phyloP scores from a whole-genome alignment of 2,329 filamentous ascomycete genomes.

The Alternaria rosae region DNA sequence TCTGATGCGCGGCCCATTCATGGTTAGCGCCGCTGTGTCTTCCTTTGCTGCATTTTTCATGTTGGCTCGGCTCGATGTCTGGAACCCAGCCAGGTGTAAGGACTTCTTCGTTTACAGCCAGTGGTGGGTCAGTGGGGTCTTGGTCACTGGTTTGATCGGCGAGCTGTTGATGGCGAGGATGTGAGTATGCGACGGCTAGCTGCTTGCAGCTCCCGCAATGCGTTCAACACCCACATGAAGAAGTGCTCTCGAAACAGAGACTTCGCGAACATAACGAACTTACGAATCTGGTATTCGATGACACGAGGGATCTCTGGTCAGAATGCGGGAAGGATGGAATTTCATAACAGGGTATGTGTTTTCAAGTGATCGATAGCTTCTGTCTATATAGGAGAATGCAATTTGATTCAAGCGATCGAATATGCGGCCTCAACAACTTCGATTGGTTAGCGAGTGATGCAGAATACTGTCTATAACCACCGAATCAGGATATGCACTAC shows the following conservation, averaged over 20 bases:
- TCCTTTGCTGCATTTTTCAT: slow-evolving; percentile 1
- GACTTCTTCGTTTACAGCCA: slow-evolving; percentile 8
- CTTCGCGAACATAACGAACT: background rate
- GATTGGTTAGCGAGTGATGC: background rate
- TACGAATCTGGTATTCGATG: background rate
- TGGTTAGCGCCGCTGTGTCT: background rate
- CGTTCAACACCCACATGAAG: background rate
- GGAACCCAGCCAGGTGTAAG: background rate
- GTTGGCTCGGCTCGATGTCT: slow-evolving; percentile 1
- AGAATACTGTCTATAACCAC: background rate
- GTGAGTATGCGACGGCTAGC: background rate
- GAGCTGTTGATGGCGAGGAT: slow-evolving; percentile 4
- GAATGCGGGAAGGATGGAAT: background rate
- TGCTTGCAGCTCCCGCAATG: background rate
- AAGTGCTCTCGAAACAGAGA: background rate
- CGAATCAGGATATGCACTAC: background rate
- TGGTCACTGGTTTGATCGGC: slow-evolving; percentile 2
- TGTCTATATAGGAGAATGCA: background rate
- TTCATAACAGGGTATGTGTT: background rate
- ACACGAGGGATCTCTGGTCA: background rate
- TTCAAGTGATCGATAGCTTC: background rate
- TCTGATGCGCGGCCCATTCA: background rate
- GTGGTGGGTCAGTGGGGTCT: slow-evolving; percentile 10
- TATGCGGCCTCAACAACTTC: background rate
- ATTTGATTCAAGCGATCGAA: background rate